A percentile compares a stretch with the other conserved stretches of the same genome.
phyloP scores from a whole-genome alignment of 345 rosid genomes.

The Aquilaria yunnanensis region DNA sequence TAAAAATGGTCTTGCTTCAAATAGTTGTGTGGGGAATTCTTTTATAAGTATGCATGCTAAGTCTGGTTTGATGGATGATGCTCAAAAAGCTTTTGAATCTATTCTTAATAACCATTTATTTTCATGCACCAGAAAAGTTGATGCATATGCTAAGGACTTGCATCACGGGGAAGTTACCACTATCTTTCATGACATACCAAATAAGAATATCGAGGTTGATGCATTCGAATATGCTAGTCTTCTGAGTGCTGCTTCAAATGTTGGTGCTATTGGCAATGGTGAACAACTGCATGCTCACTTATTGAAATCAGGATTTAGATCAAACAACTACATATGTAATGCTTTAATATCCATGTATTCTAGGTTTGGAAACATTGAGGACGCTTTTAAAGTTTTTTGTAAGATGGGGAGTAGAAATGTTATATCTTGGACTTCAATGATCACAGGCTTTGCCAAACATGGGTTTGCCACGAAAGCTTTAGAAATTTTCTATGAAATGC shows the following conservation, averaged over 20 bases:
- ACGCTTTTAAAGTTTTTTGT: conserved; percentile 50
- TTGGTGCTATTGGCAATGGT: conserved; percentile 58
- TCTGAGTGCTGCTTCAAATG: conserved; percentile 54
- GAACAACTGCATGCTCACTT: conserved; percentile 59
- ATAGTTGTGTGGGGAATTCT: conserved; percentile 59
- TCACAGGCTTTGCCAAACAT: conserved; percentile 70
- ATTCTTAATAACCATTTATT: conserved; percentile 56
- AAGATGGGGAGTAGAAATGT: conserved; percentile 42
- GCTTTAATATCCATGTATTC: conserved; percentile 78
- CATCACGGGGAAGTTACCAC: conserved; percentile 38
- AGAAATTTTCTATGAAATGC: conserved; percentile 53
- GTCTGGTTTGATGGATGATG: conserved; percentile 55
- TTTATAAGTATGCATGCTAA: conserved; percentile 58
- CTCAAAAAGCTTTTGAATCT: conserved; percentile 53
- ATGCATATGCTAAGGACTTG: conserved; percentile 45
- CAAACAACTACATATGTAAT: conserved; percentile 36
- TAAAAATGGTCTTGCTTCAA: conserved; percentile 47
- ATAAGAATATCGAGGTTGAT: conserved; percentile 31
- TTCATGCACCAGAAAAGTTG: conserved; percentile 48
- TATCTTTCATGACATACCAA: conserved; percentile 34
- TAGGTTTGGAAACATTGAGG: conserved; percentile 54
- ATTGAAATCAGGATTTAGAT: conserved; percentile 42
- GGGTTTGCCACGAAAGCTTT: conserved; percentile 54
- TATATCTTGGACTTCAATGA: conserved; percentile 73
- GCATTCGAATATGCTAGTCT: conserved; percentile 66